Percentiles rank a stretch among this genome's conserved stretches.
phyloP scores from a whole-genome alignment of 495 filamentous ascomycete genomes.

The Penicillium tannophilum region DNA sequence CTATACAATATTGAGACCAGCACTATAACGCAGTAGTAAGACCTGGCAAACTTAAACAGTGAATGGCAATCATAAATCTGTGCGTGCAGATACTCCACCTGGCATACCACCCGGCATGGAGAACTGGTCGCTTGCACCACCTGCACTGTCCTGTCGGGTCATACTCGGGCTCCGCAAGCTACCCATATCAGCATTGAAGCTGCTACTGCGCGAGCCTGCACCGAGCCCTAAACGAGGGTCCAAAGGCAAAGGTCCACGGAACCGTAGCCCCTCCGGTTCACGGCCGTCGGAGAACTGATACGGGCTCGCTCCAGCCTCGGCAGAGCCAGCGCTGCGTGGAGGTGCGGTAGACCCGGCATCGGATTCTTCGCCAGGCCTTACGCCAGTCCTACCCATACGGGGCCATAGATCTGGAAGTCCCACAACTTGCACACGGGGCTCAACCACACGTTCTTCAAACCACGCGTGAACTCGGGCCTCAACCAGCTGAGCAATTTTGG shows the following conservation, averaged over 20 bases:
- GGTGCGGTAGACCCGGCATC: slow-evolving; percentile 44
- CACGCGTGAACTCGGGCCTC: slow-evolving; percentile 89
- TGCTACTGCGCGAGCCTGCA: slow-evolving; percentile 39
- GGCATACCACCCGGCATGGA: slow-evolving; percentile 39
- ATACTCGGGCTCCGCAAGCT: slow-evolving; percentile 41
- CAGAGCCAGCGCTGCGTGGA: slow-evolving; percentile 37
- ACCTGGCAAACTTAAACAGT: not conserved
- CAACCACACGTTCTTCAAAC: slow-evolving; percentile 96
- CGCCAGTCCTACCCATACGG: slow-evolving; percentile 59
- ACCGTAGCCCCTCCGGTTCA: slow-evolving; percentile 40
- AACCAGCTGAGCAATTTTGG: slow-evolving; percentile 94
- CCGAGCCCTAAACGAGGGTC: slow-evolving; percentile 37
- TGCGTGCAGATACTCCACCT: slow-evolving; percentile 16
- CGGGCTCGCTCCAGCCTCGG: slow-evolving; percentile 25
- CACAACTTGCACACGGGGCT: slow-evolving; percentile 94
- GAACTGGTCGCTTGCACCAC: slow-evolving; percentile 35
- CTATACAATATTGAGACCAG: not conserved
- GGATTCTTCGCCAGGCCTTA: slow-evolving; percentile 47
- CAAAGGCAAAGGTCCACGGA: slow-evolving; percentile 33
- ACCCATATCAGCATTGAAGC: slow-evolving; percentile 42
- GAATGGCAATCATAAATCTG: slow-evolving; percentile 4
- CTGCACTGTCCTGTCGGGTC: slow-evolving; percentile 36
- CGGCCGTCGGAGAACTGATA: slow-evolving; percentile 27
- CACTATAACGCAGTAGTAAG: not conserved
- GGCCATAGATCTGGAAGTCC: slow-evolving; percentile 94